phyloP scores from a whole-genome alignment of 805 yeast genomes.

The Lachancea dasiensis region DNA sequence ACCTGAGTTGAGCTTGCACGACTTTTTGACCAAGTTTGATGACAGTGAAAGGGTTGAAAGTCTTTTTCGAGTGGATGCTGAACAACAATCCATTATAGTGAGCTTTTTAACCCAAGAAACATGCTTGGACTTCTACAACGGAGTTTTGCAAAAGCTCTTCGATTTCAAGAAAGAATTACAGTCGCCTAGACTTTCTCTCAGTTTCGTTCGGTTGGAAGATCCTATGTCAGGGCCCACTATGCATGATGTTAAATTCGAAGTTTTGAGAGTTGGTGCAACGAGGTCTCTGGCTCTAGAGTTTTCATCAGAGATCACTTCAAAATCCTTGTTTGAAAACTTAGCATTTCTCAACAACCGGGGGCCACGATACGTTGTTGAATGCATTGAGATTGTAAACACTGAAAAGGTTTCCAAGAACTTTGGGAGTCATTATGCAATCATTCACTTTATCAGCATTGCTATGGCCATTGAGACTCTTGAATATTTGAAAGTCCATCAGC shows the following conservation, averaged over 20 bases:
- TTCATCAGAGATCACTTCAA: conserved; percentile 9
- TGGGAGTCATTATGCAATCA: conserved; percentile 8
- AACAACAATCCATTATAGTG: conserved; percentile 19
- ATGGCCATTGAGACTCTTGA: conserved; percentile 11
- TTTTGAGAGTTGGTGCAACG: conserved; percentile 25
- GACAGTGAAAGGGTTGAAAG: conserved; percentile 61
- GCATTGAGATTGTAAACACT: conserved; percentile 21
- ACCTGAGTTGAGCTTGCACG: conserved; percentile 18
- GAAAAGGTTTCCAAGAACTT: conserved; percentile 11
- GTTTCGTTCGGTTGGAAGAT: conserved; percentile 25
- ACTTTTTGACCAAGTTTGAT: conserved; percentile 37
- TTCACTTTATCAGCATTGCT: conserved; percentile 10
- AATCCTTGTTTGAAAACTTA: conserved; percentile 13
- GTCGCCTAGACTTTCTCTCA: conserved; percentile 35
- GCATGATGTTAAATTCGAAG: conserved; percentile 16
- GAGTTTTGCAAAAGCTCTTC: conserved; percentile 32
- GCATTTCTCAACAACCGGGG: conserved; percentile 14
- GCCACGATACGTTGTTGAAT: conserved; percentile 25
- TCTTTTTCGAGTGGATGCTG: conserved; percentile 35
- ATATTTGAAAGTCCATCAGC: conserved; percentile 1
- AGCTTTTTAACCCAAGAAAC: conserved; percentile 32
- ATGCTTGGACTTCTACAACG: conserved; percentile 36
- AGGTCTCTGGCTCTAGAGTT: conserved; percentile 25
- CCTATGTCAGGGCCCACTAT: conserved; percentile 4
- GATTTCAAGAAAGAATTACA: conserved; percentile 34